These are phyloP conservation scores for Podaxis sp. DNA, from an alignment of 768 basidiomycete genomes.

Conservation along the genomic window DNA sequence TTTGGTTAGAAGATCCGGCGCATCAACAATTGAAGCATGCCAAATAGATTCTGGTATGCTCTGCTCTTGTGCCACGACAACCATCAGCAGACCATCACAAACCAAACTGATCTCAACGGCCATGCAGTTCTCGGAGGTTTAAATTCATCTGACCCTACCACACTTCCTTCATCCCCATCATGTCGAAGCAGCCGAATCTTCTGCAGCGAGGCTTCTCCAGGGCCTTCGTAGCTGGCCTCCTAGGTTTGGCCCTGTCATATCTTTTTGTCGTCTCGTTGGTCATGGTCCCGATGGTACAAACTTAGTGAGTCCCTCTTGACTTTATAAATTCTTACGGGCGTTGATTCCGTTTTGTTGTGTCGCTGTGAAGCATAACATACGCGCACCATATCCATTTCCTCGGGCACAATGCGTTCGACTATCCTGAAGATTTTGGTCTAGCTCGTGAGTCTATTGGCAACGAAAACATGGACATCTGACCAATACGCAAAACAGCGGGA, in stretches of 20 bases:
- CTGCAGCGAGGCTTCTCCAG: slow-evolving; percentile 6
- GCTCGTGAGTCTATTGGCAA: slow-evolving; percentile 33
- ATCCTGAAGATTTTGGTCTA: slow-evolving; percentile 41
- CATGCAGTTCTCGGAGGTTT: background rate
- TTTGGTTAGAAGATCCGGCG: slow-evolving; percentile 6
- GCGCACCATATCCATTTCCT: slow-evolving; percentile 37
- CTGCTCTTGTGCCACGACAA: slow-evolving; percentile 15
- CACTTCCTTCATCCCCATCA: background rate
- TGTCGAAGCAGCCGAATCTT: slow-evolving; percentile 7
- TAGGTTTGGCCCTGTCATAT: slow-evolving; percentile 22
- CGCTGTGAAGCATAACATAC: slow-evolving; percentile 31
- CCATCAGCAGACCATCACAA: background rate
- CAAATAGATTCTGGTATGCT: slow-evolving; percentile 2
- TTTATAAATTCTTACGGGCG: background rate
- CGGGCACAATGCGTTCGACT: slow-evolving; percentile 36
- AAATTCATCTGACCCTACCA: background rate
- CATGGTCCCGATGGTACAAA: slow-evolving; percentile 40
- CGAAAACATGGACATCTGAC: background rate
- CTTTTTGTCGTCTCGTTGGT: slow-evolving; percentile 28
- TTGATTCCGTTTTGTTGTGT: background rate
- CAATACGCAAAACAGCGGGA: slow-evolving; percentile 39
- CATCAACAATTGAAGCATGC: slow-evolving; percentile 1
- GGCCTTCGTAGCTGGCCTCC: background rate
- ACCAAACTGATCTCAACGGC: slow-evolving; percentile 2
- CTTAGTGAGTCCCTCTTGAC: slow-evolving; percentile 28